Evolutionary conservation across 108 stramenopile genomes (phyloP).

Genomic region (Cyclotella atomus): DNA sequence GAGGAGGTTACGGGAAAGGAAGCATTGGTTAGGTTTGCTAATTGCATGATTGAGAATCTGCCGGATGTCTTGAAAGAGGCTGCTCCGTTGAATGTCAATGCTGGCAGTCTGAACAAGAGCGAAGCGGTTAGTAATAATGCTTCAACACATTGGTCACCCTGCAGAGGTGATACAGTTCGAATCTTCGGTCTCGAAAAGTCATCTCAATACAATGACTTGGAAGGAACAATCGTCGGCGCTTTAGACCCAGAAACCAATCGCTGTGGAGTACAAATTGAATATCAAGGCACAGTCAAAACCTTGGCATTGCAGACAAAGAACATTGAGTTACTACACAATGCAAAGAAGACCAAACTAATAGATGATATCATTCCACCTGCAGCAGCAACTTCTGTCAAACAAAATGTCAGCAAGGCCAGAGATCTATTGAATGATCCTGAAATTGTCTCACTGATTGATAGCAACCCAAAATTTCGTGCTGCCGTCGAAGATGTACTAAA

Average conservation of each 20-base stretch:
- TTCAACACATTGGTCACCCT: slow-evolving; percentile 34
- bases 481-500: slow-evolving; percentile 48
- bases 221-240: slow-evolving; percentile 29
- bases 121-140: not conserved
- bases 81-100: not conserved
- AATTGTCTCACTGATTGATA: slow-evolving; percentile 35
- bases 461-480: slow-evolving; percentile 44
- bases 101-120: slow-evolving; percentile 7
- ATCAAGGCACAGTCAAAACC: slow-evolving; percentile 38
- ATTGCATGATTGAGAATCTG: slow-evolving; percentile 32
- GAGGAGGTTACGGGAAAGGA: slow-evolving; percentile 51
- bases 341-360: slow-evolving; percentile 34
- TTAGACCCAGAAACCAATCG: slow-evolving; percentile 45
- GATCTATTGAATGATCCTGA: slow-evolving; percentile 45
- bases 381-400: not conserved
- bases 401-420: slow-evolving; percentile 37
- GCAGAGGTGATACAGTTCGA: slow-evolving; percentile 34
- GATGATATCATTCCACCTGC: not conserved
- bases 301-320: slow-evolving; percentile 41
- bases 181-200: slow-evolving; percentile 33
- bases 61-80: slow-evolving; percentile 22
- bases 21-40: slow-evolving; percentile 33
- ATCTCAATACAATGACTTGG: slow-evolving; percentile 45
- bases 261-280: slow-evolving; percentile 39
- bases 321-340: slow-evolving; percentile 29